Percentiles rank a stretch among this genome's conserved stretches.
These are phyloP conservation scores for Tricholomella constricta DNA, from an alignment of 768 basidiomycete genomes.

Conservation along the genomic window DNA sequence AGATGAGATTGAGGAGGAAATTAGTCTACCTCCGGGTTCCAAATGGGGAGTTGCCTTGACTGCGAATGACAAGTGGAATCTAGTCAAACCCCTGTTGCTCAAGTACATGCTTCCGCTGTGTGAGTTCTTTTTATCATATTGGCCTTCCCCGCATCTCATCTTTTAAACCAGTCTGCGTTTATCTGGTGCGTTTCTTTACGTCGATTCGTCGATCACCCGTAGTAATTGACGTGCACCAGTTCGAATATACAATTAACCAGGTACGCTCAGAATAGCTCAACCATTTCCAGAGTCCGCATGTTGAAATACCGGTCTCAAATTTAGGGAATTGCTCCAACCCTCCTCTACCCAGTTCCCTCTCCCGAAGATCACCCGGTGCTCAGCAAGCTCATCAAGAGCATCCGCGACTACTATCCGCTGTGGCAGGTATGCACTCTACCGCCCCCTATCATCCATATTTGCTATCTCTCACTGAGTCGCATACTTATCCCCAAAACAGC, in stretches of 20 bases:
- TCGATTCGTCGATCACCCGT: not conserved
- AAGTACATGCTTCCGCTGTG: conserved; percentile 95
- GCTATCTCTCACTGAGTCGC: not conserved
- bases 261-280: conserved; percentile 32
- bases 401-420: conserved; percentile 93
- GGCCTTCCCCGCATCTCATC: not conserved
- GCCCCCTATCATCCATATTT: not conserved
- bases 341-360: conserved; percentile 84
- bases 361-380: conserved; percentile 60
- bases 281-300: not conserved
- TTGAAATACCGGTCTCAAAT: not conserved
- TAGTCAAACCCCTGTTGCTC: conserved; percentile 76
- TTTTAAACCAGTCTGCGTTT: conserved; percentile 38
- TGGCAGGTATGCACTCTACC: conserved; percentile 69
- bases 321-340: conserved; percentile 86
- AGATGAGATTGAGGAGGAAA: conserved; percentile 44
- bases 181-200: conserved; percentile 41
- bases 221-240: conserved; percentile 40
- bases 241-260: conserved; percentile 93
- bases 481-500: conserved; percentile 33
- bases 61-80: conserved; percentile 71
- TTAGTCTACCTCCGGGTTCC: conserved; percentile 31
- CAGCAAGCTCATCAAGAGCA: conserved; percentile 75
- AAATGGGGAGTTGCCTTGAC: conserved; percentile 58
- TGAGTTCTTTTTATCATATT: conserved; percentile 41